These are phyloP conservation scores for Botryotinia globosa DNA, from an alignment of 2,329 filamentous ascomycete species.

Conservation along the genomic window DNA sequence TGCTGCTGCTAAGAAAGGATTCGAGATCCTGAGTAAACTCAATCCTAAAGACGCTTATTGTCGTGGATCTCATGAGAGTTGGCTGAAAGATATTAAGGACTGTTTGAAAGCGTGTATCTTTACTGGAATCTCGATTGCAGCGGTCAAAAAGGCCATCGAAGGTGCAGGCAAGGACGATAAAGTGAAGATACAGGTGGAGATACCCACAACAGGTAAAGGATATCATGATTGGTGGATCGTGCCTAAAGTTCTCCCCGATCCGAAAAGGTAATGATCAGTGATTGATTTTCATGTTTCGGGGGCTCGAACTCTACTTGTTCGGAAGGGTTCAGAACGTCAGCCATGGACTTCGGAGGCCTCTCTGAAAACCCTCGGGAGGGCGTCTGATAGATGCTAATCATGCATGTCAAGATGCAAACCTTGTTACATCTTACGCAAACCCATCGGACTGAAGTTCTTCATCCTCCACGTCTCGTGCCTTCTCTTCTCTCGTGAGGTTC, in stretches of 20 bases:
- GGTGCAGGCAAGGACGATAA: constrained; percentile 34
- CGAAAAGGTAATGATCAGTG: neutral
- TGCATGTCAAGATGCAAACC: neutral
- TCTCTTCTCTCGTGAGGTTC: neutral
- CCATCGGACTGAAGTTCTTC: neutral
- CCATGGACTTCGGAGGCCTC: neutral
- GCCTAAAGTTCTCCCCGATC: constrained; percentile 41
- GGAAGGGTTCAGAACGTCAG: neutral
- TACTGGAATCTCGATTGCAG: constrained; percentile 61
- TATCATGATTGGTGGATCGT: constrained; percentile 67
- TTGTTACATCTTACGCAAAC: neutral
- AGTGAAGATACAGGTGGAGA: constrained; percentile 47
- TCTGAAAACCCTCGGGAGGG: neutral
- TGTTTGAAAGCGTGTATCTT: constrained; percentile 69
- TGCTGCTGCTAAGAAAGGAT: constrained; percentile 47
- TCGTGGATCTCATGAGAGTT: constrained; percentile 57
- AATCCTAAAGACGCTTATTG: constrained; percentile 53
- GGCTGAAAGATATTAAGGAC: constrained; percentile 58
- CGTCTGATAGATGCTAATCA: neutral
- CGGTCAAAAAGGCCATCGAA: constrained; percentile 55
- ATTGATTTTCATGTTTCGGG: neutral
- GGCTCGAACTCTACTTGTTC: neutral
- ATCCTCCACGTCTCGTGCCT: neutral
- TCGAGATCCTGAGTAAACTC: constrained; percentile 55
- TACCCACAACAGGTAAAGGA: constrained; percentile 51